Conservation (phyloP, 2,329 filamentous ascomycete genomes). For the Nothophoma quercina region DNA sequence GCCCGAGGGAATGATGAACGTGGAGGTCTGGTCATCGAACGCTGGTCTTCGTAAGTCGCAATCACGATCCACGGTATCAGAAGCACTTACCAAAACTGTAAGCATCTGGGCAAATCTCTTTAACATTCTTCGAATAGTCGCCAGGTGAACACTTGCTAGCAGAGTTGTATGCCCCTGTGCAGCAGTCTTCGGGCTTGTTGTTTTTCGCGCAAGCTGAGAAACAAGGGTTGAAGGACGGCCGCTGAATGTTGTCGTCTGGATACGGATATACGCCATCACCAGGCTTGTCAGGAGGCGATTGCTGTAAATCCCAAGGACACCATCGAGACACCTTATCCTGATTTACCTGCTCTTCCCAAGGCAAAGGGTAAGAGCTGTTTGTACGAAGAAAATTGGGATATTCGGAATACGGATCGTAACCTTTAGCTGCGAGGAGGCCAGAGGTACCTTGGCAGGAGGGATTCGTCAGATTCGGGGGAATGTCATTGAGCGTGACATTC, state of each 20-base stretch:
- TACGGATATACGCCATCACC: slow-evolving; percentile 82
- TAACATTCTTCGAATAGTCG: slow-evolving; percentile 73
- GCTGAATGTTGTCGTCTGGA: slow-evolving; percentile 75
- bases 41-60: slow-evolving; percentile 41
- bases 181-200: slow-evolving; percentile 74
- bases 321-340: slow-evolving; percentile 67
- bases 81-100: slow-evolving; percentile 74
- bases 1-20: slow-evolving; percentile 67
- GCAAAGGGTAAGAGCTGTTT: slow-evolving; percentile 71
- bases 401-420: slow-evolving; percentile 60
- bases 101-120: slow-evolving; percentile 81
- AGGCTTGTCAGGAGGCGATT: slow-evolving; percentile 71
- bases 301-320: slow-evolving; percentile 83
- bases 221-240: slow-evolving; percentile 79
- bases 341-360: slow-evolving; percentile 68
- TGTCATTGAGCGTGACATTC: slow-evolving; percentile 65
- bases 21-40: slow-evolving; percentile 65
- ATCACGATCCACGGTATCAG: slow-evolving; percentile 15
- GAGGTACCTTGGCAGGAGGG: slow-evolving; percentile 77
- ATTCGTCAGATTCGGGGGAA: slow-evolving; percentile 80
- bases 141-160: slow-evolving; percentile 71
- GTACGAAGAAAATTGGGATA: slow-evolving; percentile 63
- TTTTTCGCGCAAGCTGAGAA: slow-evolving; percentile 77
- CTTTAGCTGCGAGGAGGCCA: slow-evolving; percentile 61
- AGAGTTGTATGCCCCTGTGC: slow-evolving; percentile 72